phyloP scores from a whole-genome alignment of 306 rosid genomes.

The Fragaria ananassa region DNA sequence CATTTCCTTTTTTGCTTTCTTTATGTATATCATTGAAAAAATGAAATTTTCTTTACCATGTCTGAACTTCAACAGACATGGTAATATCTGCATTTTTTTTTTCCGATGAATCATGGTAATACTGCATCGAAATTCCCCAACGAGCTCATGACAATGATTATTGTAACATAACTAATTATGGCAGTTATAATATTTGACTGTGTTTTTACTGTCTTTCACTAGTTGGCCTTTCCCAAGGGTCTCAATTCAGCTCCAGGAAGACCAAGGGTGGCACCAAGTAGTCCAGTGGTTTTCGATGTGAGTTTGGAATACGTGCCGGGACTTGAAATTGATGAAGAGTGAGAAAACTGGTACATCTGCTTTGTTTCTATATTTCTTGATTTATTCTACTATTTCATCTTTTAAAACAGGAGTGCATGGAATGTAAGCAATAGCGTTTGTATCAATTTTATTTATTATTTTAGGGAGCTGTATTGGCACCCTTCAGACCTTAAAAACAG shows the following conservation, averaged over 20 bases:
- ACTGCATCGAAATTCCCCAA: neutral
- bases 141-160: neutral
- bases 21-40: too few relatives aligned
- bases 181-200: neutral
- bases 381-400: too few relatives aligned
- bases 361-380: too few relatives aligned
- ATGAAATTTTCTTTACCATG: neutral
- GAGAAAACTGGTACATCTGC: neutral
- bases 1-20: neutral
- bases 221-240: slow-evolving; percentile 98
- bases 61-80: neutral
- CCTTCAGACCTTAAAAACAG: too few relatives aligned
- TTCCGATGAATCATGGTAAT: too few relatives aligned
- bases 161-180: neutral
- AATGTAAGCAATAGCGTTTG: too few relatives aligned
- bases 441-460: too few relatives aligned
- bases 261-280: slow-evolving; percentile 93
- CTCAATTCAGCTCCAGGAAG: slow-evolving; percentile 96
- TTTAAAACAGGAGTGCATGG: too few relatives aligned
- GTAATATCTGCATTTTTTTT: neutral
- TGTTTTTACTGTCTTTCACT: slow-evolving; percentile 19
- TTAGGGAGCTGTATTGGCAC: too few relatives aligned
- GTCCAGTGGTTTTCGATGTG: slow-evolving; percentile 90
- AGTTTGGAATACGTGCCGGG: slow-evolving; percentile 92
- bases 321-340: slow-evolving; percentile 75